These are phyloP conservation scores for Shiraia bambusicola DNA, from an alignment of 2,329 filamentous ascomycete species.

Conservation along the genomic window DNA sequence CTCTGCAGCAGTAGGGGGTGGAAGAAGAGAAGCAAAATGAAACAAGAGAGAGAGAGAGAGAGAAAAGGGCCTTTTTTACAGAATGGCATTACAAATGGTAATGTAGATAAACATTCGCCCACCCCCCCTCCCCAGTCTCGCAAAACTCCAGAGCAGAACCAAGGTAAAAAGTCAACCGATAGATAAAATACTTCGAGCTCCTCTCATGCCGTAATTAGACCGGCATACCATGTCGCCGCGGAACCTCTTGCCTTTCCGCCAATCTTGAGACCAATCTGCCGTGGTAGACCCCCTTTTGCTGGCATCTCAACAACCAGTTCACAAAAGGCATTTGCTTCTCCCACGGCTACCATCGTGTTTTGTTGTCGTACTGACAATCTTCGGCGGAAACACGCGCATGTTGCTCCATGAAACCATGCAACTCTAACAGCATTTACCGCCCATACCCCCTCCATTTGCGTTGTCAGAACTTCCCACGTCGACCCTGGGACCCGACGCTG, in stretches of 20 bases:
- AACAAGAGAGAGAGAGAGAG: too few species aligned
- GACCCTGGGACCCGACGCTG: conserved; percentile 30
- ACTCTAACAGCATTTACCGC: conserved; percentile 44
- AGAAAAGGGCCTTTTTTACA: conserved; percentile 13
- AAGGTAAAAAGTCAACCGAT: conserved; percentile 1
- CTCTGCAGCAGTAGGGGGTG: too few species aligned
- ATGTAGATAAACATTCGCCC: conserved; percentile 10
- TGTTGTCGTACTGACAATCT: too few species aligned
- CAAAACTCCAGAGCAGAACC: conserved; percentile 12
- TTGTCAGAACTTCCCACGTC: conserved; percentile 35
- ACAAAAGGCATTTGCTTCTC: too few species aligned
- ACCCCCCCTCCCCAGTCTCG: conserved; percentile 8
- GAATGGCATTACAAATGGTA: conserved; percentile 18
- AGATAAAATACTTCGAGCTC: conserved; percentile 1
- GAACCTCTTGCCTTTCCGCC: background rate
- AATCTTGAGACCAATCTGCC: too few species aligned
- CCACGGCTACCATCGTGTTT: too few species aligned
- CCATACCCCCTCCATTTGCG: conserved; percentile 30
- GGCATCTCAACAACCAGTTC: too few species aligned
- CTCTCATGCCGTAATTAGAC: conserved; percentile 1
- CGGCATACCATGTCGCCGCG: background rate
- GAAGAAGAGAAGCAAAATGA: too few species aligned
- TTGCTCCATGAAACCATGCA: background rate
- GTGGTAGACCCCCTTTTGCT: too few species aligned
- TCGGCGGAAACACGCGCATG: background rate